These are phyloP conservation scores for Mimosa pudica DNA, from an alignment of 306 rosid species.

Conservation along the genomic window DNA sequence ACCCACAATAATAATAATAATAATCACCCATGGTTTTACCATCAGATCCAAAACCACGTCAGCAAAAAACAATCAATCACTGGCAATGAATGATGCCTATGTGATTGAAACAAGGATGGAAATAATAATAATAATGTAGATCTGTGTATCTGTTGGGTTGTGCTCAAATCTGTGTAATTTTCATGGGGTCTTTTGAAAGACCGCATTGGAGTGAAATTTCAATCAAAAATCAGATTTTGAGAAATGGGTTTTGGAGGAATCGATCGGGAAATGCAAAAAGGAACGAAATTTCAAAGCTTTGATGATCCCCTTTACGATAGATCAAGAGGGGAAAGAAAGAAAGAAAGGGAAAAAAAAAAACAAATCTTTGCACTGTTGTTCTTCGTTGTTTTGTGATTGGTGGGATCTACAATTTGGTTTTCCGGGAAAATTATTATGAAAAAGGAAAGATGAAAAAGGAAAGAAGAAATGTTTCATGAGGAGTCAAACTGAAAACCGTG, in stretches of 20 bases:
- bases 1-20: conserved; percentile 33
- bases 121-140: conserved; percentile 37
- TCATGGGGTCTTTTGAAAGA: conserved; percentile 46
- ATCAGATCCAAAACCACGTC: conserved; percentile 62
- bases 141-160: conserved; percentile 38
- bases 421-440: conserved; percentile 25
- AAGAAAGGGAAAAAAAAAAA: no score
- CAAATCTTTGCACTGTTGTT: no score
- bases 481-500: conserved; percentile 61
- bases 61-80: conserved; percentile 43
- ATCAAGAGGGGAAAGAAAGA: conserved; percentile 35
- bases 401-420: conserved; percentile 61
- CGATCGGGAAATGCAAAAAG: conserved; percentile 13
- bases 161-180: conserved; percentile 40
- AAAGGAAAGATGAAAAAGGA: conserved; percentile 3
- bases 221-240: no score
- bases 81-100: conserved; percentile 35
- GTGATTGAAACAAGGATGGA: conserved; percentile 22
- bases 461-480: neutral
- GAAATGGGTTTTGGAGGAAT: conserved; percentile 20
- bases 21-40: conserved; percentile 57
- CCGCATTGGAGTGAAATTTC: conserved; percentile 54
- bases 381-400: conserved; percentile 42
- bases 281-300: conserved; percentile 29
- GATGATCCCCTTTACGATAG: conserved; percentile 46